Conservation (phyloP, 164 flowering plant genomes). For the Aristolochia californica region DNA sequence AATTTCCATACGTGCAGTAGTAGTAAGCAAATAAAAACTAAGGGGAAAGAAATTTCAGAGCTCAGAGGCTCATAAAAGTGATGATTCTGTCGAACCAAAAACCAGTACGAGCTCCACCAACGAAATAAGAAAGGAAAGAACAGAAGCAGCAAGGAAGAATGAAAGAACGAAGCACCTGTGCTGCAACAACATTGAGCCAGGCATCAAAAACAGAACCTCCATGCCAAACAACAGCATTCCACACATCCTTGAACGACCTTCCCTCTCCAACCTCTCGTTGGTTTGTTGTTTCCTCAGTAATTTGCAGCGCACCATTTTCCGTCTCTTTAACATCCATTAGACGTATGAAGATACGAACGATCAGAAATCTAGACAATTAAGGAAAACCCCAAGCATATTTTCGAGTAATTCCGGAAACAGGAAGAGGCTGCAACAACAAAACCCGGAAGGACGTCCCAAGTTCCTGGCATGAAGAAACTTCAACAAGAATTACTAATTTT, state of each 20-base stretch:
- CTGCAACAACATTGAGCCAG: constrained; percentile 11
- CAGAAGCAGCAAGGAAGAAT: background rate
- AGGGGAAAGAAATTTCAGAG: too few species aligned
- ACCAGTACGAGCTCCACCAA: background rate
- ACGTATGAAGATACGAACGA: background rate
- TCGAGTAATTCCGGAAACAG: background rate
- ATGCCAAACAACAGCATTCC: constrained; percentile 11
- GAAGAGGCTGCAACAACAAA: background rate
- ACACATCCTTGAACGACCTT: background rate
- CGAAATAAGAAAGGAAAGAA: background rate
- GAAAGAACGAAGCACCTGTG: constrained; percentile 2
- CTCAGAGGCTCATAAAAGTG: too few species aligned
- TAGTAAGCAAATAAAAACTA: too few species aligned
- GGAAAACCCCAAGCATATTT: background rate
- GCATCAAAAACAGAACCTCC: constrained; percentile 14
- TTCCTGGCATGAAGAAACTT: background rate
- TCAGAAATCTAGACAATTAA: background rate
- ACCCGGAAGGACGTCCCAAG: background rate
- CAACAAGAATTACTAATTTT: too few species aligned
- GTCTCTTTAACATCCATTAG: background rate
- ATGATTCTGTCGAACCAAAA: background rate
- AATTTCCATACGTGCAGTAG: too few species aligned
- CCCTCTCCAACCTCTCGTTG: too few species aligned
- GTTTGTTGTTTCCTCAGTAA: background rate
- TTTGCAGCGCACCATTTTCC: background rate